These are phyloP conservation scores for Dactylellina sp. DNA, from an alignment of 2,329 filamentous ascomycete genomes.

Conservation along the genomic window DNA sequence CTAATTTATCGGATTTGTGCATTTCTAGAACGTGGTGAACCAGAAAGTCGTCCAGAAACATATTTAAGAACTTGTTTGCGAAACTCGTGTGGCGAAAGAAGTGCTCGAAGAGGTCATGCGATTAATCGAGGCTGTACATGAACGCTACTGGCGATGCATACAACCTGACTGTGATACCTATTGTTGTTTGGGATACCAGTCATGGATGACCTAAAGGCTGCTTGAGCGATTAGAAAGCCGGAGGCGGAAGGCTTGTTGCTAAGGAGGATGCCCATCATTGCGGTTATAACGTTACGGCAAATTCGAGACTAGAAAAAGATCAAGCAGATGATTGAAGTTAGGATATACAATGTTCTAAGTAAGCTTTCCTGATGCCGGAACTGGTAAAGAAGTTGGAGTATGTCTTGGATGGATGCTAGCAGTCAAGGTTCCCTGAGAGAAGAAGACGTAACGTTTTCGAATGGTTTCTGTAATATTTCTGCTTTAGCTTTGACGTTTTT, in stretches of 20 bases:
- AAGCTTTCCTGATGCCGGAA: slow-evolving; percentile 81
- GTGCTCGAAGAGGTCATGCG: slow-evolving; percentile 71
- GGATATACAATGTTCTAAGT: slow-evolving; percentile 81
- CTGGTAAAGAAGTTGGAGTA: slow-evolving; percentile 76
- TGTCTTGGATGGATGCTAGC: slow-evolving; percentile 61
- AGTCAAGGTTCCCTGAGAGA: not conserved
- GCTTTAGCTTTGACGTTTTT: too few relatives aligned
- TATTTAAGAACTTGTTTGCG: slow-evolving; percentile 72
- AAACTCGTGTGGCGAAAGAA: slow-evolving; percentile 74
- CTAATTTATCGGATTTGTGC: slow-evolving; percentile 56
- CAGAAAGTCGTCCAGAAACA: slow-evolving; percentile 74
- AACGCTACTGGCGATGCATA: slow-evolving; percentile 42
- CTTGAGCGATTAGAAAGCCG: slow-evolving; percentile 75
- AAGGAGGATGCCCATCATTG: slow-evolving; percentile 78
- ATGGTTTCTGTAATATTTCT: too few relatives aligned
- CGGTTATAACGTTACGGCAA: slow-evolving; percentile 84
- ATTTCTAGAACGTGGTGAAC: slow-evolving; percentile 74
- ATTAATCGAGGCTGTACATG: slow-evolving; percentile 67
- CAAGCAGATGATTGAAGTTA: slow-evolving; percentile 75
- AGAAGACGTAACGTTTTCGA: not conserved
- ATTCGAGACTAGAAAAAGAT: slow-evolving; percentile 81
- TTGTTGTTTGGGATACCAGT: slow-evolving; percentile 88
- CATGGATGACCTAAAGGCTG: slow-evolving; percentile 83
- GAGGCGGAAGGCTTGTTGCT: slow-evolving; percentile 73
- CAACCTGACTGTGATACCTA: slow-evolving; percentile 70